Conservation (phyloP, 495 filamentous ascomycete genomes). For the Trichoderma orchidacearum region DNA sequence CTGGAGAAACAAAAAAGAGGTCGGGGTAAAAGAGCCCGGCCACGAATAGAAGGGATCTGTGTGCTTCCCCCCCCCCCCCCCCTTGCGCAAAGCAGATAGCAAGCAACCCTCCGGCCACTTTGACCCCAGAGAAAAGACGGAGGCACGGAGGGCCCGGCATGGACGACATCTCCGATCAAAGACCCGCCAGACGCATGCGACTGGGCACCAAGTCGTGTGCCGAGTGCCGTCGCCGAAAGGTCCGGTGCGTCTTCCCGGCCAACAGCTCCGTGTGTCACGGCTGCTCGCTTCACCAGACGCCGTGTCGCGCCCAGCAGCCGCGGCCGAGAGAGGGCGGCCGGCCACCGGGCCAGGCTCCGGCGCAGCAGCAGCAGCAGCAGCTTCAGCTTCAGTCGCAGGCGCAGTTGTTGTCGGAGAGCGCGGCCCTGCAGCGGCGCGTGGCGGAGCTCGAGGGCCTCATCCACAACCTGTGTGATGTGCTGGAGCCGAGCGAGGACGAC, state of each 20-base stretch:
- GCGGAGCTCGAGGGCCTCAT: not conserved
- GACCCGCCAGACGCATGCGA: not conserved
- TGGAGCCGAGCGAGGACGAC: not conserved
- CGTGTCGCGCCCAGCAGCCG: not conserved
- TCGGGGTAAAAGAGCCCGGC: no score
- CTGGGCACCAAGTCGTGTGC: not conserved
- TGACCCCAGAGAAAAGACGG: no score
- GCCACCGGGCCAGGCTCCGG: not conserved
- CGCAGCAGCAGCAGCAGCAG: not conserved
- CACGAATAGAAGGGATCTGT: no score
- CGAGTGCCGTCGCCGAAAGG: not conserved
- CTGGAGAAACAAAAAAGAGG: no score
- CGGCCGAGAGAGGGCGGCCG: not conserved
- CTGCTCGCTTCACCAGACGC: not conserved
- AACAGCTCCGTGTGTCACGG: not conserved
- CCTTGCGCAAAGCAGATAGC: no score
- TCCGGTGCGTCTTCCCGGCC: not conserved
- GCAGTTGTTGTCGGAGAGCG: not conserved
- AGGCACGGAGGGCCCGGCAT: no score
- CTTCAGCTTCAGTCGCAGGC: not conserved
- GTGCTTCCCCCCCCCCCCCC: no score
- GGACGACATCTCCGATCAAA: not conserved
- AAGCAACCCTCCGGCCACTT: no score
- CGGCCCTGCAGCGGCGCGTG: not conserved
- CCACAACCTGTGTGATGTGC: not conserved